Base-by-base conservation (phyloP, 2,329 filamentous ascomycete species). In the Microcyclospora pomicola region DNA sequence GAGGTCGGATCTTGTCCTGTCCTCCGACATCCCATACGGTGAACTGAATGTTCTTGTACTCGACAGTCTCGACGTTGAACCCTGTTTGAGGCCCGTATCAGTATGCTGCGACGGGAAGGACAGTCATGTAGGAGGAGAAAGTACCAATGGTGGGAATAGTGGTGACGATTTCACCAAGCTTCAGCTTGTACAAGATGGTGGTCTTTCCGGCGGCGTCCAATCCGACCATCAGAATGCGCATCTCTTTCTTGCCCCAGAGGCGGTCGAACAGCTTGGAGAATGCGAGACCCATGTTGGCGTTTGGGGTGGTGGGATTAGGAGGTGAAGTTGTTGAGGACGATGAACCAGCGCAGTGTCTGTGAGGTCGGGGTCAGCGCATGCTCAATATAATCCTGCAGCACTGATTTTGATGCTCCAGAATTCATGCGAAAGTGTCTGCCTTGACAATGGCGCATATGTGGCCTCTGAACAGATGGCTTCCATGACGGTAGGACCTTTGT, bases 21-120 rank as follows among this genome's bases (percentile, higher is more conserved):
- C 88, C 88, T 64, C 88, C 88, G 43, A 96, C 88, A 69, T 96
- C 88, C 88, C 88, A 96, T 47, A 96, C 88, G 56, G 92, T 96
- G 72, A 96, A 96, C 67, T 95, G 92, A 66, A 95, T 87, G 64
- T 96, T 96, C 75, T 95, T 95, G 72, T 94, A 95, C 51, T 87
- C 92, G 55, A 96, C 87, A 4, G 86, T 93, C 72, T 96, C 88
- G 64, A 96, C 91, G 73, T 96, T 96, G 75, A 96, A 96, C 52
- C 88, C 67, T 68, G 51, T 35, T 31, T 7, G 9, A 14, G 11
- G 15, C 15, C 15, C 13, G 24, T 15, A 15, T 38, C 37, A 46
- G 43, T 37, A 14, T 27, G 9, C 12, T 35, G 33, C 12, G 16
- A 30, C 10, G 9, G 15, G 19, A 24, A 24, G 19, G 19, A 15